Base-by-base conservation (phyloP, 768 basidiomycete species). In the Boletus sp. region DNA sequence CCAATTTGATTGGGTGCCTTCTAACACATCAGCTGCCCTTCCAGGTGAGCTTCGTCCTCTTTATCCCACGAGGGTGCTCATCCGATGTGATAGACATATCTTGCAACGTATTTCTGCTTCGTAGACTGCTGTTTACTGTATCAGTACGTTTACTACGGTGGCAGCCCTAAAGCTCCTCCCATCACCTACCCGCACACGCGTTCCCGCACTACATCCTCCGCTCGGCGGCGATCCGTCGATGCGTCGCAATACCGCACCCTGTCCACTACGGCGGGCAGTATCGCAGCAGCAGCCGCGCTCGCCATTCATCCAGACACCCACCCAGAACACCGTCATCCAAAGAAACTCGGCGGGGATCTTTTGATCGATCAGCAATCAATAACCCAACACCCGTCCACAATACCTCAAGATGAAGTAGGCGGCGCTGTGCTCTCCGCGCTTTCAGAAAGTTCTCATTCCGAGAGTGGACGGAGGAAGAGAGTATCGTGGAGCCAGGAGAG, bases 11-110 rank as follows among this genome's bases (percentile, higher is more conserved):
- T 54, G 95, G 93, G 10, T 94, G 93, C 67, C 73, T 98, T 55
- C 76, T 99, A 51, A 98, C 97, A 3, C 81, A 88, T 63, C 97
- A 98, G 67, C 79, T 97, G 15, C 93, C 93, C 21, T 98, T 99
- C 70, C 96, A 98, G 74, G 93, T 92, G 70, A 62, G 81, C 65
- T 7, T 17, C 0, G 13, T n/a, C 43, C 49, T 29, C 47, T 25
- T 47, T 51, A 19, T 48, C 23, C 25, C 25, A 25, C 25, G 62
- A 60, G 33, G 40, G 42, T 56, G 46, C 50, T 14, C 33, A 45
- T 40, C 50, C 46, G 21, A 6, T 5, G 25, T 25, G 25, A 45
- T 52, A 97, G 92, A 96, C 84, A 39, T 91, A 84, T 68, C 90
- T 99, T 42, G 96, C 97, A 3, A 78, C 79, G 0, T 99, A 99